Conservation (phyloP, 352 stramenopile genomes). For the Phytopythium kandeliae region DNA sequence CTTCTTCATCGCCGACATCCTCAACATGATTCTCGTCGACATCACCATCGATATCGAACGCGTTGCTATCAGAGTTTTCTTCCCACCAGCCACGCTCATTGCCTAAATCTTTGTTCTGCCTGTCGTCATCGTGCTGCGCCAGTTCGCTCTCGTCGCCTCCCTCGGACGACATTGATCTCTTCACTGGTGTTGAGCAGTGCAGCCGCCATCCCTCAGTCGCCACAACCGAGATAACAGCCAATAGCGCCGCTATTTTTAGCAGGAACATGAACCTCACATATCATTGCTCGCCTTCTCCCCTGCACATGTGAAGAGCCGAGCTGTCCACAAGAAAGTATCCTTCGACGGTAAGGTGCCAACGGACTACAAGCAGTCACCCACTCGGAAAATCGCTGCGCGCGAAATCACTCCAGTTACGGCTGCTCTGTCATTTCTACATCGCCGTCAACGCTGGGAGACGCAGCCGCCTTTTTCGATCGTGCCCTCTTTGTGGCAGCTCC, state of each 20-base stretch:
- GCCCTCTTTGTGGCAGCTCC: not conserved
- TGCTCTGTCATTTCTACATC: conserved; percentile 5
- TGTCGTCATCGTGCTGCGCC: not conserved
- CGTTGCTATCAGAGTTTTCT: not conserved
- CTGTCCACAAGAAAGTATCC: no score
- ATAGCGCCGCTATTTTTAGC: conserved; percentile 1
- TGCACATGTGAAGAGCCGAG: not conserved
- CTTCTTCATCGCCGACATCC: not conserved
- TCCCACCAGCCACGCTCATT: no score
- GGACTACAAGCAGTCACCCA: no score
- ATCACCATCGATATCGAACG: not conserved
- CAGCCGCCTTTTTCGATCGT: not conserved
- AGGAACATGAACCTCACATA: not conserved
- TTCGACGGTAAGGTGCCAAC: no score
- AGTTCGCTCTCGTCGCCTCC: not conserved
- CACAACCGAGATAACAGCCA: conserved; percentile 1
- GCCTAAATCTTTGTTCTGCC: not conserved
- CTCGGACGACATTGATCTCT: not conserved
- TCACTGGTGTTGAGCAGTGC: no score
- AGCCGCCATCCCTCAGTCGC: no score
- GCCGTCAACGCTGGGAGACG: not conserved
- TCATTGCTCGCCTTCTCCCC: not conserved
- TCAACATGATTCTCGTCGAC: not conserved
- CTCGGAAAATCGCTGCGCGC: not conserved
- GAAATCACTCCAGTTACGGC: not conserved